Percentiles rank a stretch among this genome's conserved stretches.
phyloP scores from a whole-genome alignment of 768 basidiomycete species.

The Russula emetica region DNA sequence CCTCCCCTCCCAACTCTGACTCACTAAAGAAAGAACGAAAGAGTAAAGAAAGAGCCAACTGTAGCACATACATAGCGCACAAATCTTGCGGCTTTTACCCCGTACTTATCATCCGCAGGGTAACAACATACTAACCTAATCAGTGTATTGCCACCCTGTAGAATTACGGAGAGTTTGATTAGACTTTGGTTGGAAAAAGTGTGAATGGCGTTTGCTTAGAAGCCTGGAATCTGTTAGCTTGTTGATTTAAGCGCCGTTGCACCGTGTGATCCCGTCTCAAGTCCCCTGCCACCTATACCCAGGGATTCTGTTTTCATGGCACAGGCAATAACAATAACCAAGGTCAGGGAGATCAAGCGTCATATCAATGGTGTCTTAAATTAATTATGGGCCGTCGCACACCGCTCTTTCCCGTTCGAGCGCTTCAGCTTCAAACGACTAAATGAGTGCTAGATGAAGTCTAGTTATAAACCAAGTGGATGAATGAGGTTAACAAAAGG shows the following conservation, averaged over 20 bases:
- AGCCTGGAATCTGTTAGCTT: background rate
- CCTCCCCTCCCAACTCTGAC: background rate
- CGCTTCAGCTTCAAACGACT: background rate
- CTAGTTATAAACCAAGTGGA: constrained; percentile 22
- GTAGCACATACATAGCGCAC: constrained; percentile 14
- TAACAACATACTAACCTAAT: constrained; percentile 19
- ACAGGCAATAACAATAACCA: background rate
- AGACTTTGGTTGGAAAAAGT: constrained; percentile 12
- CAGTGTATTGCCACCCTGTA: constrained; percentile 24
- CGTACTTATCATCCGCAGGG: constrained; percentile 11
- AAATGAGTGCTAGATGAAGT: constrained; percentile 12
- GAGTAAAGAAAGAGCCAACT: constrained; percentile 1
- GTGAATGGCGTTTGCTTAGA: background rate
- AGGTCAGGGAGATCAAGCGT: background rate
- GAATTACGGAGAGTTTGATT: constrained; percentile 18
- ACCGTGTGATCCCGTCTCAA: background rate
- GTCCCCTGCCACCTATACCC: background rate
- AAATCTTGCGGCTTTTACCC: constrained; percentile 10
- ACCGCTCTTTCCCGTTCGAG: background rate
- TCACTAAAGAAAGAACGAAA: background rate
- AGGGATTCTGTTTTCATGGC: background rate
- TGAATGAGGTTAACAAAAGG: constrained; percentile 10
- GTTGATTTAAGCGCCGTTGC: background rate
- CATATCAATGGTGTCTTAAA: background rate
- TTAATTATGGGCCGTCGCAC: background rate